Base-by-base conservation (phyloP, 2,329 filamentous ascomycete genomes). In the Claviceps maximensis region DNA sequence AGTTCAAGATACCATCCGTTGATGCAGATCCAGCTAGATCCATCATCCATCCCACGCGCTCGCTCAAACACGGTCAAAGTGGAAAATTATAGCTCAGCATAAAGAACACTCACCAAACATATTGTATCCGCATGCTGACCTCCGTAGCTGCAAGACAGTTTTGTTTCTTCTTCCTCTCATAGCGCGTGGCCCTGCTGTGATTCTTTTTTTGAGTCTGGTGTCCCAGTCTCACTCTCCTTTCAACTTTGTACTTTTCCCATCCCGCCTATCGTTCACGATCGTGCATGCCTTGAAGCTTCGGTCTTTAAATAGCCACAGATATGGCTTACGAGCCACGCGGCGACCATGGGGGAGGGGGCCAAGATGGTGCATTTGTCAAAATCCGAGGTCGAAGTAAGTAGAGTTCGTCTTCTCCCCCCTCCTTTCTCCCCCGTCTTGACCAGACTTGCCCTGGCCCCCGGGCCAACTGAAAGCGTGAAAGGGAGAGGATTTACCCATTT, bases 301-400 rank as follows among this genome's bases (percentile, higher is more conserved):
- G 49, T 19, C 29, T 49, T 25, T n/a, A n/a, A 29, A 19, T 49
- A 46, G 42, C 48, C 49, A 23, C 29, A 58, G 59, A 58, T 53
- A 79, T 79, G 76, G 72, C 76, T 61, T 78, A 77, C 63, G 75
- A 78, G 69, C 71, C 74, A 65, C 72, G 75, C 58, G 72, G 74
- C 62, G 75, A 77, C 59, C 69, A 73, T 59, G 71, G 69, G 55
- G 71, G 67, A 46, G 65, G 67, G 19, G 69, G 69, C 8, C 68
- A 71, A 53, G 72, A 75, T 59, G 71, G 69, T 33, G 68, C 69
- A 6, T 75, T 70, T 55, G 65, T 73, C 23, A 76, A 76, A 60
- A 69, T 74, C n/a, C 65, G 76, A 59, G 75, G 76, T 50, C 69
- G 76, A 58, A 70, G 76, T 78, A 65, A 71, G 74, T 75, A 42